Base-by-base conservation (phyloP, 2,329 filamentous ascomycete genomes). In the Pestalotiopsis sp. region DNA sequence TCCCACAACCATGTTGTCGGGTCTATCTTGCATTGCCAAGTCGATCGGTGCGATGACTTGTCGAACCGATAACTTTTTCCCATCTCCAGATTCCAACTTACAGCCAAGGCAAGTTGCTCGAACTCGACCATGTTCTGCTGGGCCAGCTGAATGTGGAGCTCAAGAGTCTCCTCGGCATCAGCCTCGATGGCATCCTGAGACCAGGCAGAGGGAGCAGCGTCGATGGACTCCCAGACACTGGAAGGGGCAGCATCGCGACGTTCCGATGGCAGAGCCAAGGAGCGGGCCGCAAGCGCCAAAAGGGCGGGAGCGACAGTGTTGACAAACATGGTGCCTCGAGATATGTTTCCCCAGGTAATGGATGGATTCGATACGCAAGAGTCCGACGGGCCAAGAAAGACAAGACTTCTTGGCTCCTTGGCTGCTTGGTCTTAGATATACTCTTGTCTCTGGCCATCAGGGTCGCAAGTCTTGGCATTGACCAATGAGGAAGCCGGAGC, bases 401-500 rank as follows among this genome's bases (percentile, higher is more conserved):
- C 61, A 64, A 64, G 61, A 64, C 23, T 23, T 64, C 61, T 64
- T 64, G 61, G 61, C 61, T 52, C 41, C 61, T 64, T 64, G 61
- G 61, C 61, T 64, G n/a, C 61, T n/a, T 64, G 41, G 61, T 39
- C 61, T 12, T 64, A 64, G n/a, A 64, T 64, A 64, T 64, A 64
- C 38, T 49, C n/a, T 64, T 36, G 31, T 20, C 31, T 64, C 38
- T 25, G 41, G 38, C 38, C 61, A 64, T 64, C 38, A 14, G 12
- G 61, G 39, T 64, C 38, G 12, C 27, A 45, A 25, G n/a, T 45
- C 61, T 64, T 64, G 61, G 61, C 61, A 49, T 45, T 45, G 38
- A 64, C 61, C 20, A 31, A 64, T 64, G 36, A 45, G 61, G 61
- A 64, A 64, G 61, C 41, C 36, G 61, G 39, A 49, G 38, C 61